Evolutionary conservation across 106 monocot genomes (phyloP).

Genomic region (Dioscorea zingiberensis): DNA sequence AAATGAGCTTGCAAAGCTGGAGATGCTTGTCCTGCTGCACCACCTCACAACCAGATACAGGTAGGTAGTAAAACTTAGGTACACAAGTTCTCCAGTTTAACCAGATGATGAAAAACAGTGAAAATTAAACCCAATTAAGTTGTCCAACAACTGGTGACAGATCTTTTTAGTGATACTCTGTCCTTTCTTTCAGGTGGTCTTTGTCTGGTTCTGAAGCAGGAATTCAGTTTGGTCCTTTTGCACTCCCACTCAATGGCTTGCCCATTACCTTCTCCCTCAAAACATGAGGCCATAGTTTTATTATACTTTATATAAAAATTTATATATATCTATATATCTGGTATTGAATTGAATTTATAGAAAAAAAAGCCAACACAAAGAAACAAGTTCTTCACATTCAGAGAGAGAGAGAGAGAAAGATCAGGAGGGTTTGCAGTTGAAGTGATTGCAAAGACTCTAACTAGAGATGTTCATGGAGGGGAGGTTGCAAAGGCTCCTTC

Average conservation of each 20-base stretch:
- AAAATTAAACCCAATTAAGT: too few relatives aligned
- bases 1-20: slow-evolving; percentile 93
- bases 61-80: slow-evolving; percentile 5
- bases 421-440: too few relatives aligned
- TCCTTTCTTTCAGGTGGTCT: slow-evolving; percentile 36
- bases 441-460: too few relatives aligned
- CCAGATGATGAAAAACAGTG: too few relatives aligned
- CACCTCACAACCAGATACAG: slow-evolving; percentile 93
- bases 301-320: too few relatives aligned
- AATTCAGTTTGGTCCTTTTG: slow-evolving; percentile 51
- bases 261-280: slow-evolving; percentile 32
- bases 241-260: slow-evolving; percentile 40
- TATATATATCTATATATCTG: too few relatives aligned
- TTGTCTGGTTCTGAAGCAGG: slow-evolving; percentile 18
- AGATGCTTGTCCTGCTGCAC: slow-evolving; percentile 89
- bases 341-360: too few relatives aligned
- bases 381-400: background rate
- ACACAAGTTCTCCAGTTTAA: too few relatives aligned
- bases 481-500: too few relatives aligned
- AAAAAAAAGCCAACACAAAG: background rate
- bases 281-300: background rate
- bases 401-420: too few relatives aligned
- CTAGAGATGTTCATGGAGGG: too few relatives aligned
- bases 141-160: background rate
- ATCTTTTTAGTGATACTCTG: too few relatives aligned